Evolutionary conservation across 768 basidiomycete genomes (phyloP).

Genomic region (Lactarius akahatsu): DNA sequence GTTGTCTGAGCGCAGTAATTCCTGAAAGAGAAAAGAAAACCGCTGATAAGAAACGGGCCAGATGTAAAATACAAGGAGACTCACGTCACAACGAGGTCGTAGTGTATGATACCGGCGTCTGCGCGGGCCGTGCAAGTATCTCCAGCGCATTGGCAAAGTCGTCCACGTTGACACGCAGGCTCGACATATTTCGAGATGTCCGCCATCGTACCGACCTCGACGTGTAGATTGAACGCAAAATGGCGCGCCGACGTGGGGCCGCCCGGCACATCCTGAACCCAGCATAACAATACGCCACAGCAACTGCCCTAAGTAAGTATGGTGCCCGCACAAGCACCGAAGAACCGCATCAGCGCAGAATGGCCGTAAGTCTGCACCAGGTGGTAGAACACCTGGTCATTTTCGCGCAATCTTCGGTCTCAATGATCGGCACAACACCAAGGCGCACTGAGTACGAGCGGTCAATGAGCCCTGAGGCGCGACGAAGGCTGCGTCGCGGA

Average conservation of each 20-base stretch:
- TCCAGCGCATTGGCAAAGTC: slow-evolving; percentile 93
- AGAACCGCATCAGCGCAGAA: too few species aligned
- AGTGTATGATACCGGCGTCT: slow-evolving; percentile 97
- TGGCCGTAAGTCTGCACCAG: too few species aligned
- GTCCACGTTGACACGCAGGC: slow-evolving; percentile 76
- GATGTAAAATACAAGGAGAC: slow-evolving; percentile 33
- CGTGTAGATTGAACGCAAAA: slow-evolving; percentile 97
- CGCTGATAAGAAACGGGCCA: background rate
- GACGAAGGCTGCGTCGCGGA: too few species aligned
- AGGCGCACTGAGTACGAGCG: too few species aligned
- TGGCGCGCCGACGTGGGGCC: slow-evolving; percentile 51
- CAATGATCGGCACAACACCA: too few species aligned
- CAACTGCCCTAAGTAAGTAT: too few species aligned
- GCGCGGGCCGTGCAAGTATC: slow-evolving; percentile 83
- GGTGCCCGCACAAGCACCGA: too few species aligned
- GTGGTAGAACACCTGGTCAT: too few species aligned
- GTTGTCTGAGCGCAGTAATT: slow-evolving; percentile 79
- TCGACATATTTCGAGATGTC: slow-evolving; percentile 96
- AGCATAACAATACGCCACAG: too few species aligned
- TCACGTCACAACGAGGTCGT: slow-evolving; percentile 71
- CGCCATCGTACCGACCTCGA: slow-evolving; percentile 96
- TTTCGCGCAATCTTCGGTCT: too few species aligned
- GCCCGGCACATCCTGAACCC: too few species aligned
- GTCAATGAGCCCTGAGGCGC: too few species aligned
- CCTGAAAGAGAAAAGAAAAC: slow-evolving; percentile 44